Evolutionary conservation across 139 green algal genomes (phyloP), one percentile per base, ranked within the genome.

Genomic region (Micractinium conductrix): DNA sequence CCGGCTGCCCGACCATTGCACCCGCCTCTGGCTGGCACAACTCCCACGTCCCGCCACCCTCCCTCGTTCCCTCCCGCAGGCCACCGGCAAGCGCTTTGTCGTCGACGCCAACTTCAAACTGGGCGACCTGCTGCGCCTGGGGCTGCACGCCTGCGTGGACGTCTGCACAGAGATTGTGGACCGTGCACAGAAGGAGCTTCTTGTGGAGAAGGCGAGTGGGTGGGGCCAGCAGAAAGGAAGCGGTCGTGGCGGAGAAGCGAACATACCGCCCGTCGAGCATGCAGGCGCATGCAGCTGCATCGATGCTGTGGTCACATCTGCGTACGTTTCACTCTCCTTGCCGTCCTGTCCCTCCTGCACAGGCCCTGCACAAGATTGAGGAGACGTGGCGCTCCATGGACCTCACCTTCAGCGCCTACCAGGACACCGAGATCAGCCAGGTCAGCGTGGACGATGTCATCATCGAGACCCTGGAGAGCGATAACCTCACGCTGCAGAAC

Each of bases 401-500:
- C 35, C 83, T 97, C 21, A 86, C 84, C 21, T 97, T 97, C 74
- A 67, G 83, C 0, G 87, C 88, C 2, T 95, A 95, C 79, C 90
- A 93, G 80, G 90, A 91, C 69, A 81, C 73, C 22, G 91, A 89
- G 24, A 65, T 91, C 9, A 45, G 30, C 26, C 75, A 84, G 38
- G 73, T 95, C 43, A 74, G 63, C 4, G 62, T 90, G 4, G 88
- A 92, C 44, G 90, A 94, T 24, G n/a, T 76, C 1, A 42, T 93
- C 26, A 30, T 87, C 35, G 86, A 89, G 85, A 85, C 91, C 4
- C 91, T 98, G 80, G 96, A 98, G 90, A 93, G 86, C 22, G 96
- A 98, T 91, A 97, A 96, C 86, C 87, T 98, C 58, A 82, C 90
- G 83, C 91, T 98, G 81, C 96, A 98, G 87, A 96, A 94, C 88